These are phyloP conservation scores for Hypocreales sp. DNA, from an alignment of 2,329 filamentous ascomycete genomes.

Conservation along the genomic window DNA sequence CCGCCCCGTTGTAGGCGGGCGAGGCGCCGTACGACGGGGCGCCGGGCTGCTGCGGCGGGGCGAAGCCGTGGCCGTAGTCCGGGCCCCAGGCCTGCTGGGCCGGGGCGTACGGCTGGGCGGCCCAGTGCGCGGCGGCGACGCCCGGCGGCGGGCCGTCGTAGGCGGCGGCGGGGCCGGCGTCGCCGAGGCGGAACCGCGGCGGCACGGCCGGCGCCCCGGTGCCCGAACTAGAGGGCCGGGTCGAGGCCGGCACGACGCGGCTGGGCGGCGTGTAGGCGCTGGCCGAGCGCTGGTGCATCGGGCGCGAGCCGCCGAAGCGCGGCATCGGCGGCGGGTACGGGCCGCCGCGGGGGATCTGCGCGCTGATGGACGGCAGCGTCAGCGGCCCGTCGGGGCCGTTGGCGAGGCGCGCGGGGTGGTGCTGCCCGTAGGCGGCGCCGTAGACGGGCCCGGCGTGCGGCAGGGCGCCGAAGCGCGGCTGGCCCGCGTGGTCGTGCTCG, in stretches of 20 bases:
- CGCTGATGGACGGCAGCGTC: slow-evolving; percentile 10
- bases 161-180: neutral
- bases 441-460: neutral
- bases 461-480: slow-evolving; percentile 1
- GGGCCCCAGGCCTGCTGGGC: slow-evolving; percentile 1
- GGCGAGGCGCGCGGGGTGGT: neutral
- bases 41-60: neutral
- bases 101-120: slow-evolving; percentile 1
- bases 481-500: slow-evolving; percentile 1
- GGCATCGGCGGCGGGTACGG: neutral
- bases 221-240: slow-evolving; percentile 8
- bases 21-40: neutral
- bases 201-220: slow-evolving; percentile 2
- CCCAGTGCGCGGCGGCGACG: neutral
- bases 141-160: neutral
- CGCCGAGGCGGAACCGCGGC: neutral
- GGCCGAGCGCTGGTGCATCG: slow-evolving; percentile 9
- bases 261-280: slow-evolving; percentile 7
- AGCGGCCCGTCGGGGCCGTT: slow-evolving; percentile 2
- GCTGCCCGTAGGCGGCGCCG: neutral
- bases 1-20: too few species aligned
- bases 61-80: slow-evolving; percentile 1
- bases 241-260: slow-evolving; percentile 2
- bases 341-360: slow-evolving; percentile 5
- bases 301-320: slow-evolving; percentile 2